Evolutionary conservation across 139 green algal genomes (phyloP).

Genomic region (Ostreobium quekettii): DNA sequence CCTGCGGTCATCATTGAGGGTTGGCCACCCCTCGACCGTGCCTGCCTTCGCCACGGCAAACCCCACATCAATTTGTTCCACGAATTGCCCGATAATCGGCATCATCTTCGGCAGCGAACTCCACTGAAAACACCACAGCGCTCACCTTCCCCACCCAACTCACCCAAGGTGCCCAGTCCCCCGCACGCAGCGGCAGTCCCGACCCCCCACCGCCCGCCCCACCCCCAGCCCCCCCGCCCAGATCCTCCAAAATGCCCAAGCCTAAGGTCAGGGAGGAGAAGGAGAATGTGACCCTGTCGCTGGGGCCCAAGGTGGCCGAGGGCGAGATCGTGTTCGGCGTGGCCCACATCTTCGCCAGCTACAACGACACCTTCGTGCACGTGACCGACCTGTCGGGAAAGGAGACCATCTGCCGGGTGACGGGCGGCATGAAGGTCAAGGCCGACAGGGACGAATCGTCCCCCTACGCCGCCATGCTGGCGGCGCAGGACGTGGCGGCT

Average conservation of each 20-base stretch:
- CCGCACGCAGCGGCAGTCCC: too few relatives aligned
- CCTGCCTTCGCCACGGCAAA: too few relatives aligned
- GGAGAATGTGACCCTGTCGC: slow-evolving; percentile 63
- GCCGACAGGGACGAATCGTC: slow-evolving; percentile 98
- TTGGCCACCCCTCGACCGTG: too few relatives aligned
- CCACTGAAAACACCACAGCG: too few relatives aligned
- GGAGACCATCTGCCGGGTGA: slow-evolving; percentile 94
- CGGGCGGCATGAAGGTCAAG: slow-evolving; percentile 99
- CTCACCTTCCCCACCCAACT: too few relatives aligned
- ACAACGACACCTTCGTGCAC: slow-evolving; percentile 99
- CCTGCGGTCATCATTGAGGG: too few relatives aligned
- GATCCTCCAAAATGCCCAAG: slow-evolving; percentile 36
- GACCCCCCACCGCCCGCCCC: too few relatives aligned
- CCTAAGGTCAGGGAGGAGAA: slow-evolving; percentile 27
- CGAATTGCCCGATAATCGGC: too few relatives aligned
- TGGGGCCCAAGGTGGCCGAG: slow-evolving; percentile 76
- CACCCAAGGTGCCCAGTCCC: too few relatives aligned
- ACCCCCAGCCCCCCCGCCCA: too few relatives aligned
- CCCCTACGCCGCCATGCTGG: slow-evolving; percentile 99
- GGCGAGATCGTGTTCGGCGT: slow-evolving; percentile 97
- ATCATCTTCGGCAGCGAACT: too few relatives aligned
- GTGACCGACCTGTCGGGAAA: slow-evolving; percentile 98
- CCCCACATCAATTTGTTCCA: too few relatives aligned
- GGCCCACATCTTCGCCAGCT: slow-evolving; percentile 98
- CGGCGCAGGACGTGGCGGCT: slow-evolving; percentile 92